Percentiles rank a stretch among this genome's conserved stretches.
Conservation (phyloP, 2,329 filamentous ascomycete genomes). For the Zymoseptoria crescenta region DNA sequence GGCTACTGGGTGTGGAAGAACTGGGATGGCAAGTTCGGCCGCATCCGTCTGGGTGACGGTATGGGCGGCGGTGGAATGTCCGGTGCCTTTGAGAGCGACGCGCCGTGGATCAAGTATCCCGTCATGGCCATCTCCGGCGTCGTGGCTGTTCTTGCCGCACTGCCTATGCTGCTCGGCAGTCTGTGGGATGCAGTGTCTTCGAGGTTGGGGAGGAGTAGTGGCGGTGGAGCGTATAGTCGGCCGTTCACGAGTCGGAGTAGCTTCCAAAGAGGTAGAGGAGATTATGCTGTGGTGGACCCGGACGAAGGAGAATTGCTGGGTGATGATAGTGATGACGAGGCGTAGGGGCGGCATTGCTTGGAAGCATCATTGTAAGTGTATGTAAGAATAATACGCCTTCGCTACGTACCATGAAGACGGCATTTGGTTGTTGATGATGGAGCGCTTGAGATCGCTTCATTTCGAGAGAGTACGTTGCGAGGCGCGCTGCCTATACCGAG, state of each 20-base stretch:
- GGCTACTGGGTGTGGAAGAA: constrained; percentile 81
- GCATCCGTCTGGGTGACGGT: constrained; percentile 73
- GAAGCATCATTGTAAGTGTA: neutral
- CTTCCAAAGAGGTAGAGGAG: constrained; percentile 78
- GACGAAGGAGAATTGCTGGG: constrained; percentile 92
- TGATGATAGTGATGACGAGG: constrained; percentile 78
- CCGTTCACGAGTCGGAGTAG: constrained; percentile 82
- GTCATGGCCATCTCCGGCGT: constrained; percentile 40
- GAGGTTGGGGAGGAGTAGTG: constrained; percentile 45
- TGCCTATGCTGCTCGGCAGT: constrained; percentile 63
- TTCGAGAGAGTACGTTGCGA: no score
- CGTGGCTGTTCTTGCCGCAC: constrained; percentile 48
- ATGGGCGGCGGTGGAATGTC: constrained; percentile 21
- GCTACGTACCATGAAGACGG: neutral
- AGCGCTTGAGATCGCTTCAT: no score
- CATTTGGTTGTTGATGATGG: neutral
- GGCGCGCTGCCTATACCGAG: no score
- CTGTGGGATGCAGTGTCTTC: constrained; percentile 59
- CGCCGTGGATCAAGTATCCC: constrained; percentile 73
- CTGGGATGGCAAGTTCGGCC: constrained; percentile 85
- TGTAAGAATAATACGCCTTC: neutral
- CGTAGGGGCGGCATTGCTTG: constrained; percentile 25
- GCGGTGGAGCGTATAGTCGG: constrained; percentile 47
- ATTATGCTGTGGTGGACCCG: constrained; percentile 81
- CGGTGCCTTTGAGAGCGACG: constrained; percentile 57